A percentile compares a stretch with the other conserved stretches of the same genome.
Conservation (phyloP, 306 rosid species). For the Rosa persica region DNA sequence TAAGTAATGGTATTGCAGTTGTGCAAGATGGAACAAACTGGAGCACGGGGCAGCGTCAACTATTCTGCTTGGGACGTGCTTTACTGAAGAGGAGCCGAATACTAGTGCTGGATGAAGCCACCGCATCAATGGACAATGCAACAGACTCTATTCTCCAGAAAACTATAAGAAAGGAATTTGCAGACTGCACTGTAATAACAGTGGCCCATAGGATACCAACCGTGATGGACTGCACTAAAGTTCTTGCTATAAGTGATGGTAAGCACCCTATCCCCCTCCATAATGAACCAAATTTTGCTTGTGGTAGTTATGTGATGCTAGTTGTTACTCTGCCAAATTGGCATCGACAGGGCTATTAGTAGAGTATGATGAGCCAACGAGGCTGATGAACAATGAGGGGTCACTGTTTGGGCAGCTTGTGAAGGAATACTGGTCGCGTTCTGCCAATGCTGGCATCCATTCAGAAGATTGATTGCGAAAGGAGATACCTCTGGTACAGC, state of each 20-base stretch:
- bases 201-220: conserved; percentile 42
- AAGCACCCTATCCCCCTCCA: background rate
- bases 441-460: background rate
- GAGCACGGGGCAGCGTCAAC: conserved; percentile 39
- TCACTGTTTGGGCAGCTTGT: conserved; percentile 35
- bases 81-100: conserved; percentile 32
- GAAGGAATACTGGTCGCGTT: conserved; percentile 35
- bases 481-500: background rate
- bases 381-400: conserved; percentile 27
- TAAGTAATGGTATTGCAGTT: conserved; percentile 19
- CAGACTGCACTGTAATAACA: conserved; percentile 32
- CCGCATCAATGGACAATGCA: conserved; percentile 38
- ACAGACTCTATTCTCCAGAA: conserved; percentile 28
- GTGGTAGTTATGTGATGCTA: background rate
- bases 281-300: background rate
- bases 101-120: conserved; percentile 36
- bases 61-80: conserved; percentile 33
- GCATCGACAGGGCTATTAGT: conserved; percentile 25
- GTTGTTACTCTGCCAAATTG: background rate
- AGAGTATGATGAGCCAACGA: conserved; percentile 33
- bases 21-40: conserved; percentile 36
- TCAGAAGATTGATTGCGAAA: conserved; percentile 2
- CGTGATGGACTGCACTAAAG: conserved; percentile 35
- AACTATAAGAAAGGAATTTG: conserved; percentile 32
- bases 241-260: conserved; percentile 35